A percentile compares a stretch with the other conserved stretches of the same genome.
Evolutionary conservation across 1,284 basidiomycete genomes (phyloP).

Genomic region (Pseudozyma thailandica): DNA sequence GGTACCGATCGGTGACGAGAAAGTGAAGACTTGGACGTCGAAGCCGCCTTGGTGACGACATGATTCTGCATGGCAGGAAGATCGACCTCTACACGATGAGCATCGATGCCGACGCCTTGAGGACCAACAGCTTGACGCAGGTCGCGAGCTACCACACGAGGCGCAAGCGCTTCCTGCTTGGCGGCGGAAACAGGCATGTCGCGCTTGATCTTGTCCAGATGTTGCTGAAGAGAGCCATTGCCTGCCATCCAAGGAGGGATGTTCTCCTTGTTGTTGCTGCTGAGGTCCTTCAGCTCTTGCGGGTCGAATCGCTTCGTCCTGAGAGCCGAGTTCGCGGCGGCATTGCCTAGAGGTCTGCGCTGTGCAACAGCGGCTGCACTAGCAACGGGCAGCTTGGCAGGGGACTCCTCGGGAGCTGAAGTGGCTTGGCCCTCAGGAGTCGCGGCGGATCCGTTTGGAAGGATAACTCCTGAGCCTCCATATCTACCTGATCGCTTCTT

Average conservation of each 20-base stretch:
- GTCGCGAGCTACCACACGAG: conserved; percentile 17
- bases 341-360: conserved; percentile 35
- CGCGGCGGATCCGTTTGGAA: not conserved
- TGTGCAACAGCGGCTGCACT: conserved; percentile 9
- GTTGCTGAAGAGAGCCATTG: conserved; percentile 6
- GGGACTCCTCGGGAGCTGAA: conserved; percentile 4
- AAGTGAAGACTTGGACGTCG: conserved; percentile 22
- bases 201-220: conserved; percentile 30
- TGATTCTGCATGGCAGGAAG: not conserved
- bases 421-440: not conserved
- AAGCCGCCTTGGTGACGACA: not conserved
- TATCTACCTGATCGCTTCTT: conserved; percentile 65
- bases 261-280: conserved; percentile 51
- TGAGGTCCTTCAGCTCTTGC: conserved; percentile 25
- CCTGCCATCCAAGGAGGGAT: conserved; percentile 42
- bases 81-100: conserved; percentile 14
- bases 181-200: conserved; percentile 13
- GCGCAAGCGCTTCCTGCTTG: conserved; percentile 7
- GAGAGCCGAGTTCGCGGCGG: conserved; percentile 12
- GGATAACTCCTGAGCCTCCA: conserved; percentile 38
- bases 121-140: conserved; percentile 36
- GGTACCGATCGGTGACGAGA: conserved; percentile 42
- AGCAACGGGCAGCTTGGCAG: not conserved
- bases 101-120: conserved; percentile 28
- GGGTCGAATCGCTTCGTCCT: conserved; percentile 17